Evolutionary conservation across 345 rosid genomes (phyloP).

Genomic region (Eucalyptus coolabah): DNA sequence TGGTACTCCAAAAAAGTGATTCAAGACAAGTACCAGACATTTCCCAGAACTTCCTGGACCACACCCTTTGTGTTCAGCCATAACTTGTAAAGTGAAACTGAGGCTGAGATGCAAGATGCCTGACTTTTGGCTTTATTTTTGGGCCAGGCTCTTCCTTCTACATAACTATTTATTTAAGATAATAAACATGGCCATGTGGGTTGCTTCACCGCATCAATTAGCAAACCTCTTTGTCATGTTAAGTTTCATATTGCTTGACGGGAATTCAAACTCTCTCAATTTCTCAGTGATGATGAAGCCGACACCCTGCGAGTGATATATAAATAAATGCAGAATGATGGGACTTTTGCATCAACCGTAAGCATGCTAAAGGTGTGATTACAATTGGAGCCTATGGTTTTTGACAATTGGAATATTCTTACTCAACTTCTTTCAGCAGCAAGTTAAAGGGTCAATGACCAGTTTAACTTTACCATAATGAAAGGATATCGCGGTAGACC

Average conservation of each 20-base stretch:
- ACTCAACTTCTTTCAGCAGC: not conserved
- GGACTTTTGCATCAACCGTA: not conserved
- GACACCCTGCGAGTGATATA: not conserved
- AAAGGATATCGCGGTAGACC: not conserved
- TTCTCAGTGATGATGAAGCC: not conserved
- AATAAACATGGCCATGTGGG: not conserved
- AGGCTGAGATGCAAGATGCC: conserved; percentile 9
- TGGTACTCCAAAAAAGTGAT: conserved; percentile 2
- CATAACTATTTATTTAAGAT: not conserved
- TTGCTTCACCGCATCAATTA: not conserved
- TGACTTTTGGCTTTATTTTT: conserved; percentile 14
- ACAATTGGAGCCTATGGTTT: not conserved
- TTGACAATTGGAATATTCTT: not conserved
- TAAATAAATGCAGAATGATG: not conserved
- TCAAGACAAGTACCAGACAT: conserved; percentile 3
- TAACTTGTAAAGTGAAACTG: not conserved
- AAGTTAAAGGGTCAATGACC: not conserved
- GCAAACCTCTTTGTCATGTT: not conserved
- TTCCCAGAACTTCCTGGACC: conserved; percentile 4
- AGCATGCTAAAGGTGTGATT: not conserved
- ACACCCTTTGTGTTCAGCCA: not conserved
- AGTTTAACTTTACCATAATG: not conserved
- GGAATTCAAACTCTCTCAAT: not conserved
- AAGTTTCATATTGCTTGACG: not conserved
- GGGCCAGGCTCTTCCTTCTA: not conserved